Conservation (phyloP, 2,329 filamentous ascomycete species). For the Lasiodiplodia hormozganensis region DNA sequence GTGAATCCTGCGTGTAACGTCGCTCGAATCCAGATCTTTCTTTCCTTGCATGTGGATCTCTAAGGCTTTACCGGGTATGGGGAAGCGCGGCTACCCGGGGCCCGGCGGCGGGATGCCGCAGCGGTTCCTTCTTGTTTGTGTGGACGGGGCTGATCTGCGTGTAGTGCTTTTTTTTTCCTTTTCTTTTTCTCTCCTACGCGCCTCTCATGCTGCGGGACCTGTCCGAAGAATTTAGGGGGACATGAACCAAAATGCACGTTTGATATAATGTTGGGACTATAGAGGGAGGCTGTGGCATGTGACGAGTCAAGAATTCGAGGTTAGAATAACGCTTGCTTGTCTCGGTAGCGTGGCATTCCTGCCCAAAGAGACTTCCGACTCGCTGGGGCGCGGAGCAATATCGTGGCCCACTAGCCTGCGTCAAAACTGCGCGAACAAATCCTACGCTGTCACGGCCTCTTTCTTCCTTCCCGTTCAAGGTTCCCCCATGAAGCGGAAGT, state of each 20-base stretch:
- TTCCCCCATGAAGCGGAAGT: slow-evolving; percentile 6
- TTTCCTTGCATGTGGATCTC: slow-evolving; percentile 6
- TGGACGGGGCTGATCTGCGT: background rate
- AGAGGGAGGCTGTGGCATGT: background rate
- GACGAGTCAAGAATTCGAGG: background rate
- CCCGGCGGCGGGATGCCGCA: background rate
- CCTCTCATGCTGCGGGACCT: background rate
- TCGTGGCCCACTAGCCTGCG: background rate
- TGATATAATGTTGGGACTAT: slow-evolving; percentile 1
- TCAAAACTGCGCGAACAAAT: background rate
- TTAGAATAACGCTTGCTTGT: background rate
- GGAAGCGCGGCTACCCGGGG: background rate
- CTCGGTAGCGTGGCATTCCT: background rate
- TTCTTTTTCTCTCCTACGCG: background rate
- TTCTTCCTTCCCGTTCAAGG: background rate
- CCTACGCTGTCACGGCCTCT: background rate
- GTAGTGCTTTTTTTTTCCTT: background rate
- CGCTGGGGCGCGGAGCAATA: background rate
- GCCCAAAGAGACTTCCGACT: background rate
- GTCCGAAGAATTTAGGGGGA: background rate
- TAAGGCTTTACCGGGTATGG: background rate
- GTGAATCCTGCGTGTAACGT: background rate
- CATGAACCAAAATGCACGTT: slow-evolving; percentile 5
- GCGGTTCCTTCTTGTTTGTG: background rate
- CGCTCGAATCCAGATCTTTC: background rate